Base-by-base conservation (phyloP, 2,329 filamentous ascomycete genomes). In the Dactylellina drechsleri region DNA sequence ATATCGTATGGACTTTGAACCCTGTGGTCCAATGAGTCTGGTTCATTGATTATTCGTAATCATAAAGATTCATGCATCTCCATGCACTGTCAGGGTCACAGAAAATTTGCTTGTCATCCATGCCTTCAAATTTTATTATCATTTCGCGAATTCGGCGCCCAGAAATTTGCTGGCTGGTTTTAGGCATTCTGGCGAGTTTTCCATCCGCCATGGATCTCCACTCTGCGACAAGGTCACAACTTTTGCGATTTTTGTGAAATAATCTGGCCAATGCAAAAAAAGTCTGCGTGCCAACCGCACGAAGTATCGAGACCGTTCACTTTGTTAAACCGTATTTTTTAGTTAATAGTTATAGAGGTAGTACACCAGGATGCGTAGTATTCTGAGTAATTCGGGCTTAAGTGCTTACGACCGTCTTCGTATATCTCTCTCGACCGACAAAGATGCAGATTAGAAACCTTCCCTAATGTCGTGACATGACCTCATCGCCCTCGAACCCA, bases 381-480 rank as follows among this genome's bases (percentile, higher is more conserved):
- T 23, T 23, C 23, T 23, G 6, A 36, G 31, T 36, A 36, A 10
- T 10, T 36, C 31, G 31, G 31, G 31, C 6, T 36, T 36, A 36
- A 36, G 10, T 36, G 31, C 31, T 36, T 36, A 36, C 31, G 31
- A 36, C 2, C 31, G 10, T 36, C 31, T 36, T 36, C 31, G 31
- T 36, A 36, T 36, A 40, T 4, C 16, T 28, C 53, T 49, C 10
- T 60, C 65, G 65, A 68, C 65, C 56, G 47, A 68, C 40, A 59
- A 43, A 12, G 45, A 6, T n/a, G 5, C 40, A 47, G 50, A 41
- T 31, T 41, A 4, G 10, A 50, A 47, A 43, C 18, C 40, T 23
- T 67, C 50, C 28, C 28, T 47, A 68, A 54, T 49, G 28, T 58
- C 54, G 31, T 68, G 65, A 68, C 50, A 68, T 68, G 65, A 68